Base-by-base conservation (phyloP, 352 stramenopile species). In the Phytophthora fragariae region DNA sequence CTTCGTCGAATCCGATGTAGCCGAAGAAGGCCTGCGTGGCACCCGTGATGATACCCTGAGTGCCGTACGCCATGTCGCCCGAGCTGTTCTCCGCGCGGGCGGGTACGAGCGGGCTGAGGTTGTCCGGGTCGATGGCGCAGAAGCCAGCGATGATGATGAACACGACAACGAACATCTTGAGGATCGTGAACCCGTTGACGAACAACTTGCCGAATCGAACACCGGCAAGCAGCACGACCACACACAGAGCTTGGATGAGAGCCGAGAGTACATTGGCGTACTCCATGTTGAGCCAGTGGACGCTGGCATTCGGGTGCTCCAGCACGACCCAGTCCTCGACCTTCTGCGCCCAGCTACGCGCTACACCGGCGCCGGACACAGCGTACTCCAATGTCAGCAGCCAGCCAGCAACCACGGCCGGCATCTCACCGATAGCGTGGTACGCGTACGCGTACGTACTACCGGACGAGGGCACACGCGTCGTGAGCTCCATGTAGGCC, bases 1-100 rank as follows among this genome's bases (percentile, higher is more conserved):
- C 88, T 69, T 98, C 94, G 80, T 99, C 96, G 72, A 98, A 99
- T 24, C 96, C 96, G 15, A 99, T 81, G 72, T 97, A 98, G 41
- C 94, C 94, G 79, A 98, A 98, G 77, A 98, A 98, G 24, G 90
- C 93, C 56, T 93, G 90, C 11, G 92, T 89, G 8, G 89, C 83
- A 19, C 93, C 93, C 10, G 85, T 84, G 63, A 98, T 81, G 65
- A 98, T 82, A 41, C 88, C 89, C 46, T 84, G 75, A 5, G 76
- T 66, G 44, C 88, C 89, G 61, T 83, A 88, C 15, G 73, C 60
- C 60, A 77, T 75, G 35, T 57, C 52, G 8, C 76, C 76, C 17
- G 62, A 65, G 29, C 57, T 65, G 41, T 71, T 76, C 63, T 68
- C 57, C 0, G 69, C 52, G 15, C 79, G 75, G 5, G 54, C 21